Evolutionary conservation across 345 rosid species (phyloP), one percentile per base, ranked within the genome.

Genomic region (Raphanus sativus): DNA sequence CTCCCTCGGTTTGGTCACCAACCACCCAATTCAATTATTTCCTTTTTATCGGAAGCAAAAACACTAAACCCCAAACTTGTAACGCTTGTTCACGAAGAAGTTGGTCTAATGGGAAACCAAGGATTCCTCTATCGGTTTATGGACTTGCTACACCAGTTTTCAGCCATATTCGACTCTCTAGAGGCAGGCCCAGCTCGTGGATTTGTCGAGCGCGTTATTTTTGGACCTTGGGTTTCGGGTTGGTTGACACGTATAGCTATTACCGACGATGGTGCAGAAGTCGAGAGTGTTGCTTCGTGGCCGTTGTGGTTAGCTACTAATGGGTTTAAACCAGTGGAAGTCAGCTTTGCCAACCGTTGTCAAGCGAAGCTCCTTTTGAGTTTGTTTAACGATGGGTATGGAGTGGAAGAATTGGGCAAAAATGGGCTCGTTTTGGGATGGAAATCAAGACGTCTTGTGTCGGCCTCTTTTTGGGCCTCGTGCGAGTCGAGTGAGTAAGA

Each of bases 341-440:
- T 90, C 73, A 94, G 97, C 82, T 91, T 87, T n/a, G 85, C 95
- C 11, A 90, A 89, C 84, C 89, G 88, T 70, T 91, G 97, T 58
- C 97, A 92, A 73, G 92, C 97, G 28, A 90, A 88, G 85, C 89
- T 91, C 2, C 83, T 91, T 62, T 62, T 94, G 61, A 94, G 96
- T 4, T 69, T 91, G 40, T 94, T 89, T 79, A 87, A 88, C 16
- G 97, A 90, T 60, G 97, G 98, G 0, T 90, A 87, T 59, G 81
- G 78, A 52, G 87, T 89, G 67, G 98, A 94, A 81, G 94, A 91
- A 33, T 8, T 87, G 75, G 87, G 77, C 11, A 67, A 55, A 36
- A 90, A 91, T 34, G 87, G 89, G 68, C 84, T 94, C 4, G 91
- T 85, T 54, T 68, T 94, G 26, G 93, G 96, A 0, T 94, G 98